Base-by-base conservation (phyloP, 148 eudicot species). In the Fagopyrum homotropicum region DNA sequence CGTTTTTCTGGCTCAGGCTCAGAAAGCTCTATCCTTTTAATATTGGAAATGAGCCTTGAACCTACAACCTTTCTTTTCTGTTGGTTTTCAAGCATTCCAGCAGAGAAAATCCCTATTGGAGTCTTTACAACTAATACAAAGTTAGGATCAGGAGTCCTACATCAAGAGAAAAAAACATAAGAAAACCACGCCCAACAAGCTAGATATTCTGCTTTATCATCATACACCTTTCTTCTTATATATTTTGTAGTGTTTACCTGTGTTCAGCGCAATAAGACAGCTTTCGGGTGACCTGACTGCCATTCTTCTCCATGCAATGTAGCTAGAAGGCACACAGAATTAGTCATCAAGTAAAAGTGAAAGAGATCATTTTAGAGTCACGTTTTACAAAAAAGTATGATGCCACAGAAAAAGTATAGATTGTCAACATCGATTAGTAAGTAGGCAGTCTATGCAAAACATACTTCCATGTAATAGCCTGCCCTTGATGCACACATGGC, bases 381-480 rank as follows among this genome's bases (percentile, higher is more conserved):
- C n/a, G 26, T 22, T 22, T 35, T 35, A 35, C 40, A 35, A 35
- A 35, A 35, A 35, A 35, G 2, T 0, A 35, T 35, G 40, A 35
- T 35, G 40, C 40, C 40, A 35, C 40, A 35, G 40, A 35, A 35
- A 35, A 35, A 0, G 40, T 35, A 35, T 35, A 30, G 6, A 35
- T 29, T 60, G 45, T 6, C 71, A 40, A 11, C 15, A 49, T 8
- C 12, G 6, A 49, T 49, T 49, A 7, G 52, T 49, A 49, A 49
- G 69, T 30, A 22, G 63, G 4, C 26, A 57, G 63, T 35, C 40
- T 35, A 57, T 57, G 63, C 22, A 57, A 19, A 7, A 86, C 94
- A 87, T 83, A 96, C 99, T 83, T 92, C 99, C 94, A 92, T 88
- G 79, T 81, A 75, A 77, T 90, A 96, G 49, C 99, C 99, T 30